phyloP scores from a whole-genome alignment of 139 green algal species.

The Zygnema cylindricum region DNA sequence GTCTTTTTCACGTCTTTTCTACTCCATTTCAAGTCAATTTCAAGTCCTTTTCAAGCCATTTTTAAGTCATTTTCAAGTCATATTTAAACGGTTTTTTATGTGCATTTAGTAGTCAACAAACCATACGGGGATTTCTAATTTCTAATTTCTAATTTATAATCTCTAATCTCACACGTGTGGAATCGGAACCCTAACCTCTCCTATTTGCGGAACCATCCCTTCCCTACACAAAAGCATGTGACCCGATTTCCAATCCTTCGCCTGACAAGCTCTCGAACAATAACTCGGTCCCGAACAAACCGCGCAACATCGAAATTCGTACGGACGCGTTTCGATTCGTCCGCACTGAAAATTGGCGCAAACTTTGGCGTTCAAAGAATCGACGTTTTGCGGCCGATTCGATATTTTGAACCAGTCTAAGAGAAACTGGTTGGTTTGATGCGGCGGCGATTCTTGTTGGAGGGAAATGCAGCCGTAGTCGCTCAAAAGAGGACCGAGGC shows the following conservation, averaged over 20 bases:
- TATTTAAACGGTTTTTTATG: too few relatives aligned
- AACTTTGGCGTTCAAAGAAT: background rate
- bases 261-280: conserved; percentile 26
- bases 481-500: background rate
- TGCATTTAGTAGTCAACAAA: too few relatives aligned
- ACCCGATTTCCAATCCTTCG: conserved; percentile 43
- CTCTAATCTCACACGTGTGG: too few relatives aligned
- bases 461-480: background rate
- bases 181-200: background rate
- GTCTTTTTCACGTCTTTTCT: too few relatives aligned
- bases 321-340: conserved; percentile 40
- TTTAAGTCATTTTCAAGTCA: too few relatives aligned
- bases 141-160: too few relatives aligned
- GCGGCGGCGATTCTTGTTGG: background rate
- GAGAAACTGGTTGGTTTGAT: conserved; percentile 34
- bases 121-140: too few relatives aligned
- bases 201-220: background rate
- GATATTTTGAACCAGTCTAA: conserved; percentile 24
- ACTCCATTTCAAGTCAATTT: too few relatives aligned
- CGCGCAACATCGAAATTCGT: conserved; percentile 58
- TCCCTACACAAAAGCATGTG: conserved; percentile 38
- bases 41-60: too few relatives aligned
- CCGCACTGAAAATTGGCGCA: conserved; percentile 53
- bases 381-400: background rate
- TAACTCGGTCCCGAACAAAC: conserved; percentile 25